A percentile compares a stretch with the other conserved stretches of the same genome.
Evolutionary conservation across 495 filamentous ascomycete species (phyloP).

Genomic region (Penicillium tannophilum): DNA sequence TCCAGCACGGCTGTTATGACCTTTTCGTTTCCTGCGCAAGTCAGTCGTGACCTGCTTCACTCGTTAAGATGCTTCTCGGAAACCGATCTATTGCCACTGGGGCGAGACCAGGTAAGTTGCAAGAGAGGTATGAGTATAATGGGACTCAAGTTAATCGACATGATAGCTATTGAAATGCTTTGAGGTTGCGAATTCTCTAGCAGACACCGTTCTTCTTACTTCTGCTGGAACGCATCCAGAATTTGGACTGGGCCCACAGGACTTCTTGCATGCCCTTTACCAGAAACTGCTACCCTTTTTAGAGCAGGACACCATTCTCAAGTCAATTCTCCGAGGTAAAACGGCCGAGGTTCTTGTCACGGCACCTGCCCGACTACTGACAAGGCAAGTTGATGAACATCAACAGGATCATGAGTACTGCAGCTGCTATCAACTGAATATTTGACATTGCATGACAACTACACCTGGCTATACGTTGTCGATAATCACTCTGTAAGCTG

Average conservation of each 20-base stretch:
- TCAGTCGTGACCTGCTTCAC: conserved; percentile 67
- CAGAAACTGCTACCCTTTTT: conserved; percentile 35
- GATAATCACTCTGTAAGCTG: conserved; percentile 28
- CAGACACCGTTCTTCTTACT: conserved; percentile 33
- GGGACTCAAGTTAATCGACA: neutral
- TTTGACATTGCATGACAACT: neutral
- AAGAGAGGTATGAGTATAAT: neutral
- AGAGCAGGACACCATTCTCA: conserved; percentile 29
- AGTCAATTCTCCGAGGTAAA: conserved; percentile 33
- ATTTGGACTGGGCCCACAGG: conserved; percentile 29
- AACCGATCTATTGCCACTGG: conserved; percentile 33
- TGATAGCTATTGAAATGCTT: conserved; percentile 37
- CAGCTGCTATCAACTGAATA: neutral
- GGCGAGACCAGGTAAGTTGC: conserved; percentile 34
- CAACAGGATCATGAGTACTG: neutral
- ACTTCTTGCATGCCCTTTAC: conserved; percentile 37
- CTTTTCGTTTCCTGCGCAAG: conserved; percentile 69
- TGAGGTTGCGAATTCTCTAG: conserved; percentile 37
- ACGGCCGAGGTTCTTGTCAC: conserved; percentile 33
- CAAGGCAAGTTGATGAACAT: neutral
- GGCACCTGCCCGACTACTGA: conserved; percentile 28
- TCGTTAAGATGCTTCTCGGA: conserved; percentile 28
- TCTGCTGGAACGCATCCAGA: neutral
- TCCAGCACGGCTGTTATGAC: conserved; percentile 62
- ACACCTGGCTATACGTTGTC: neutral